Base-by-base conservation (phyloP, 2,329 filamentous ascomycete genomes). In the Delphinella strobiligena region DNA sequence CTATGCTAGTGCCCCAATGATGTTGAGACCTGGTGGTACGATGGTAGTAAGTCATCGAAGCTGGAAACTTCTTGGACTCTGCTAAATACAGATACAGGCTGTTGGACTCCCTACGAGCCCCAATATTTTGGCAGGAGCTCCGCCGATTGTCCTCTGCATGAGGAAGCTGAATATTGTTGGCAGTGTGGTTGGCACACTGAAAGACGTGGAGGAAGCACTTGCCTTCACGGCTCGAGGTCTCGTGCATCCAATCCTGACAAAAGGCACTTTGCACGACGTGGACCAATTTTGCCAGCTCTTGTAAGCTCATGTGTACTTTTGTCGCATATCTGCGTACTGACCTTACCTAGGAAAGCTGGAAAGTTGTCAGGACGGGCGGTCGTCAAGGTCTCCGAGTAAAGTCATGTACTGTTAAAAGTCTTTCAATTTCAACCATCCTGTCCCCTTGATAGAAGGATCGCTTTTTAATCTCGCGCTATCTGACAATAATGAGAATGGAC, bases 141-240 rank as follows among this genome's bases (percentile, higher is more conserved):
- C 56, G 35, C 63, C 63, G 8, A 38, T 63, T 12, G 36, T 55
- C 46, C 42, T 64, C 48, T 59, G 54, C 24, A 34, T 64, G 53
- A 63, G 54, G 50, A 59, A 55, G 36, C 40, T 66, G 38, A 66
- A 66, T 40, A 47, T 65, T 30, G 61, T 66, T 15, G 63, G 62
- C 0, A 61, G 56, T 41, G 58, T 66, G 12, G 59, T 59, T 1
- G 63, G 61, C 4, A 65, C 61, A 11, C 39, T 63, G 45, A 66
- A 64, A 49, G 62, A 67, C 43, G 62, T 66, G 1, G 62, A 66
- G 40, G 62, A 66, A 49, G 61, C 60, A 19, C 49, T 66, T n/a
- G 62, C 65, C 31, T 64, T 66, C 42, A 64, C 61, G 8, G 61
- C 61, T 10, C 49, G 63, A 24, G 63, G 57, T 12, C 49, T 66